Evolutionary conservation across 2,329 filamentous ascomycete species (phyloP).

Genomic region (Nigrospora oryzae): DNA sequence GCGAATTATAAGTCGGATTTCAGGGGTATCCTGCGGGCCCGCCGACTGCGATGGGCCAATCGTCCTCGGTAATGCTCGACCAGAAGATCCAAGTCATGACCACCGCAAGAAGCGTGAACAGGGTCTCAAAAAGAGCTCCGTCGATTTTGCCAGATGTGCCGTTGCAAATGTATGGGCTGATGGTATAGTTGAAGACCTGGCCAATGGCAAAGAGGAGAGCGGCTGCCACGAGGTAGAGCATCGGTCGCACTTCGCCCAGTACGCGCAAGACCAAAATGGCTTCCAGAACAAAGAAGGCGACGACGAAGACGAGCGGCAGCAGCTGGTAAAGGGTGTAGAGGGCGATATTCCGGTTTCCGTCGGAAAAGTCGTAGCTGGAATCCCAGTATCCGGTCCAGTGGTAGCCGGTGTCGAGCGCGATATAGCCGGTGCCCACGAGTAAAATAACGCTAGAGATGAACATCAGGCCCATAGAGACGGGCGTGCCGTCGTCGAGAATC

Average conservation of each 20-base stretch:
- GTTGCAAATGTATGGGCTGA: constrained; percentile 84
- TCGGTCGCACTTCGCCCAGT: constrained; percentile 82
- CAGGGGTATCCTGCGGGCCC: constrained; percentile 28
- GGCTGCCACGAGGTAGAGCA: constrained; percentile 74
- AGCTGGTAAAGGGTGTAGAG: constrained; percentile 94
- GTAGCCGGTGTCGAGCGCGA: constrained; percentile 88
- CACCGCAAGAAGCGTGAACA: constrained; percentile 84
- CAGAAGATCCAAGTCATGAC: constrained; percentile 88
- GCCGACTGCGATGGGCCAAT: constrained; percentile 66
- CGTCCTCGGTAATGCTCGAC: constrained; percentile 98
- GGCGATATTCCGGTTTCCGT: constrained; percentile 64
- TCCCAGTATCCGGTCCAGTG: constrained; percentile 75
- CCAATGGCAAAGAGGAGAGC: constrained; percentile 80
- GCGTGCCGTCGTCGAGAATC: constrained; percentile 85
- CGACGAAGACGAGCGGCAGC: constrained; percentile 79
- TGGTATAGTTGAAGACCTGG: constrained; percentile 92
- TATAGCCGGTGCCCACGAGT: constrained; percentile 89
- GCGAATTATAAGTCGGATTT: constrained; percentile 3
- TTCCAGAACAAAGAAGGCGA: constrained; percentile 79
- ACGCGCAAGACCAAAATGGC: constrained; percentile 74
- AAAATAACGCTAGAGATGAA: constrained; percentile 60
- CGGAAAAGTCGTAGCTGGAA: constrained; percentile 42
- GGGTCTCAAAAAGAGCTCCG: constrained; percentile 82
- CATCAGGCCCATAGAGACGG: constrained; percentile 71
- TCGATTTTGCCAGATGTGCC: constrained; percentile 82